Evolutionary conservation across 2,329 filamentous ascomycete species (phyloP), one percentile per base, ranked within the genome.

Genomic region (Colletotrichum musicola): DNA sequence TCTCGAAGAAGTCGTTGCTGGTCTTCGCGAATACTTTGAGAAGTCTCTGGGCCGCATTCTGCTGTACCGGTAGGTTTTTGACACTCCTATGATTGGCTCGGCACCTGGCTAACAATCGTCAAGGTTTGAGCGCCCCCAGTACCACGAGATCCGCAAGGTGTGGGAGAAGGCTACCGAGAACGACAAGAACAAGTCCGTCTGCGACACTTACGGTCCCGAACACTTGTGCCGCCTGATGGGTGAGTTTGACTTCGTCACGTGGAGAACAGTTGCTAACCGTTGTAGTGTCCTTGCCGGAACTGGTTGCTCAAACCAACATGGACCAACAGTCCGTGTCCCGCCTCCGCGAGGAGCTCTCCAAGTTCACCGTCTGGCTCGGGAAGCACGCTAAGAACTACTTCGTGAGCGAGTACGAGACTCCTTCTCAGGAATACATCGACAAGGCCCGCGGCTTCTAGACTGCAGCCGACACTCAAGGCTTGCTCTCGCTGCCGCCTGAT

Each of bases 231-330:
- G 96, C 68, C 86, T 99, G 20, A 90, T 99, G 47, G 94, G 95
- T 98, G 88, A 73, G 88, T 81, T 38, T 13, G 16, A 44, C 4
- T 50, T 47, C 70, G 57, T 2, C 14, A 16, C 20, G 20, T 18
- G 2, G 10, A 47, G 44, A 44, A 27, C 46, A 27, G 64, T 6
- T 73, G 38, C 66, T 69, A 51, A 69, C 14, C n/a, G 49, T 51
- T 46, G 42, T 12, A 97, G 95, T 97, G 4, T 92, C 92, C 1
- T 90, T 98, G 74, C 95, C 96, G 0, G 96, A 99, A 77, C 89
- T 98, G 47, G 90, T 98, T 71, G 95, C 95, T 4, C 96, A 99
- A 79, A 99, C 96, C 60, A 98, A 98, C 81, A 97, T 99, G 94
- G 96, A 98, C 76, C 86, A 92, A 61, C 94, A 97, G 78, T 95